Evolutionary conservation across 331 rosid genomes (phyloP), one percentile per base, ranked within the genome.

Genomic region (Phaseolus coccineus): DNA sequence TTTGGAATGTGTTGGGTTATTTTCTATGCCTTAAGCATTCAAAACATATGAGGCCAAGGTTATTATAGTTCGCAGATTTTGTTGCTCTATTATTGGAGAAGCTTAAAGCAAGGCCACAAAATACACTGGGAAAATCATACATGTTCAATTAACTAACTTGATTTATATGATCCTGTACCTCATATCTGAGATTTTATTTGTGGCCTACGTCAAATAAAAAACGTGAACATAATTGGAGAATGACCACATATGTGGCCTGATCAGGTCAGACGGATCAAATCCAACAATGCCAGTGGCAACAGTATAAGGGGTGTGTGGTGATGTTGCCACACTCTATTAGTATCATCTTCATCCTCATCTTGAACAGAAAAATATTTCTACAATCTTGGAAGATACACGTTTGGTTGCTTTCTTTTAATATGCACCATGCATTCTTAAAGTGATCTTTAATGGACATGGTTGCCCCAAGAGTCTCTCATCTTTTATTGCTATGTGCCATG

Each of bases 401-500:
- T 85, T 55, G 65, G 91, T 86, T 76, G 89, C 88, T 91, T 84
- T 91, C 97, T 89, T 90, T 87, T 58, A 78, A 87, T 88, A 13
- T 74, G 28, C 71, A 86, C 97, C 98, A 76, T 79, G 78, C 81
- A 85, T 82, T 88, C 69, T 55, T 68, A 91, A 92, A 88, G 95
- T 84, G 37, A 78, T 69, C 75, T 83, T 83, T 71, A 83, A 86
- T 86, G 95, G 98, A 58, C 88, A 63, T 79, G 82, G 84, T 88
- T 86, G 75, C 33, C 79, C 89, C 85, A 72, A 78, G 37, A 75
- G 93, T 91, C 94, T 91, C 94, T 89, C 90, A 83, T 88, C 90
- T 76, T 69, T 50, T 70, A 48, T 10, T 47, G 78, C 64, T 52
- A 55, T 39, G 56, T 59, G 52, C 53, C 33, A 16, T 72, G 68